Evolutionary conservation across 2,329 filamentous ascomycete species (phyloP), one percentile per base, ranked within the genome.

Genomic region (Phialophora verrucosa): DNA sequence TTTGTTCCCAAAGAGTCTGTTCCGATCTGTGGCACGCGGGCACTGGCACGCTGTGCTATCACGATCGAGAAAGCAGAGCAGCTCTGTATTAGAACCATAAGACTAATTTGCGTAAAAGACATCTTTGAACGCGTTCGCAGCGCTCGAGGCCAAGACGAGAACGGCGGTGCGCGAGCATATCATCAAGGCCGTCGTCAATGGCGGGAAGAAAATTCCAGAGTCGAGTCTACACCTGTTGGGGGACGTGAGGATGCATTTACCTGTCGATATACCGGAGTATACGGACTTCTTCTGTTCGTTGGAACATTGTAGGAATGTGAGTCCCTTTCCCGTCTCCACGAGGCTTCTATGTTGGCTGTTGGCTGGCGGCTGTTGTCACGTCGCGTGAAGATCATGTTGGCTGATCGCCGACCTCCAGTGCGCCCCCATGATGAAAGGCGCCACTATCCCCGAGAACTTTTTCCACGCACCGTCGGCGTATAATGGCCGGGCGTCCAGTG

Each of bases 271-370:
- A 20, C 79, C 80, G 4, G 86, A 85, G 42, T 89, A 87, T 71
- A 84, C 80, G 53, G 87, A 88, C 73, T 87, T 86, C 74, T 85
- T 82, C 1, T 85, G 83, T 63, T 84, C 82, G 0, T 76, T 80
- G 8, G 81, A 85, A 53, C 85, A 87, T 67, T 79, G 83, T 31
- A 78, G 50, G 1, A 67, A 67, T 51, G 65, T 67, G 38, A 44
- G 60, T 55, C n/a, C 4, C 35, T 4, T 2, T 14, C 3, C 6
- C 23, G 17, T 12, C 1, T 17, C 4, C 12, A 17, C 14, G 4
- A 42, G 35, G 3, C 3, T 6, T 5, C 14, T 11, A 38, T 38
- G 11, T 12, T 14, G 11, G 35, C 10, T 38, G 11, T 12, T 14
- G 11, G 35, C 10, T 38, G 35, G 14, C 4, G 10, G 35, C 11